phyloP scores from a whole-genome alignment of 2,329 filamentous ascomycete species.

The Colletotrichum lini region DNA sequence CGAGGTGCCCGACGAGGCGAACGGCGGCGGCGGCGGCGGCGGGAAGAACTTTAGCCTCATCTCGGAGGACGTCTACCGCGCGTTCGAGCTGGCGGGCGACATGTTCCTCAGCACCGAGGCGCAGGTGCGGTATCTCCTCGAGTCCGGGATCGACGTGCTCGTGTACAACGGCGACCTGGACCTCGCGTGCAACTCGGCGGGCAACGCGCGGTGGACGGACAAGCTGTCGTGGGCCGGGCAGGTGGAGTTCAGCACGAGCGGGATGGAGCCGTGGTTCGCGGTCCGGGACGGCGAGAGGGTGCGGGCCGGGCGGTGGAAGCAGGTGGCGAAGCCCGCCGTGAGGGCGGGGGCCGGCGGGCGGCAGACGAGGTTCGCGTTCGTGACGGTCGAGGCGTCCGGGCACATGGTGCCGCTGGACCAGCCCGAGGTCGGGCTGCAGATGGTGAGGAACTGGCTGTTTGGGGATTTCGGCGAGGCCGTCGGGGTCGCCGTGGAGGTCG shows the following conservation, averaged over 20 bases:
- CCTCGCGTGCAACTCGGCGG: slow-evolving; percentile 44
- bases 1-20: slow-evolving; percentile 40
- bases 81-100: slow-evolving; percentile 42
- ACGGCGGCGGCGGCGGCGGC: too few species aligned
- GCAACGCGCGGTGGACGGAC: slow-evolving; percentile 54
- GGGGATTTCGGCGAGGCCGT: slow-evolving; percentile 22
- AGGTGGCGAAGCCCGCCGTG: slow-evolving; percentile 23
- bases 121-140: slow-evolving; percentile 23
- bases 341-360: neutral
- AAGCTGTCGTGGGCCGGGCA: slow-evolving; percentile 60
- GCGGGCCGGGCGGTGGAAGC: slow-evolving; percentile 27
- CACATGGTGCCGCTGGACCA: slow-evolving; percentile 54
- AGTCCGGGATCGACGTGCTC: slow-evolving; percentile 43
- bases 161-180: slow-evolving; percentile 47
- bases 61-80: slow-evolving; percentile 28
- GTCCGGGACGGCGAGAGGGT: slow-evolving; percentile 24
- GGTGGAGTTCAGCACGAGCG: slow-evolving; percentile 56
- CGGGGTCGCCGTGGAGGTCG: slow-evolving; percentile 1
- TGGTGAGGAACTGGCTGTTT: slow-evolving; percentile 43
- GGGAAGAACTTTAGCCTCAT: slow-evolving; percentile 30
- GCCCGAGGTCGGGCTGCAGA: slow-evolving; percentile 40
- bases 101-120: slow-evolving; percentile 34
- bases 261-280: slow-evolving; percentile 39
- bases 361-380: slow-evolving; percentile 43
- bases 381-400: slow-evolving; percentile 55